Percentiles rank a stretch among this genome's conserved stretches.
Evolutionary conservation across 2,329 filamentous ascomycete genomes (phyloP).

Genomic region (Madurella mycetomatis): DNA sequence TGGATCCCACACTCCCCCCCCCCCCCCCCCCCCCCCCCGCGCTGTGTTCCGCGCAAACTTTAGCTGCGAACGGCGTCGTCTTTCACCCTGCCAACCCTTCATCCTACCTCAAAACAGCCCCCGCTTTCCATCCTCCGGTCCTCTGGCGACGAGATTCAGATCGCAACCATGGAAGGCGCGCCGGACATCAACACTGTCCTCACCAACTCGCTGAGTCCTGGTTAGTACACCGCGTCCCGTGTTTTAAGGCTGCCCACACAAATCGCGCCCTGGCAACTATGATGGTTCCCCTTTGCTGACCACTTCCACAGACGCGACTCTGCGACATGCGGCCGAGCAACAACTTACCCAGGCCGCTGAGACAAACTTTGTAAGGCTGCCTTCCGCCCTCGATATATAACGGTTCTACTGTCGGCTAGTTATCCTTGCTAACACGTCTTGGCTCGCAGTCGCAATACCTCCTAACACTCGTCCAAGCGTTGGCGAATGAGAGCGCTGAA

Average conservation of each 20-base stretch:
- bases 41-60: constrained; percentile 29
- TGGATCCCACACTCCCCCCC: constrained; percentile 25
- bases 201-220: constrained; percentile 90
- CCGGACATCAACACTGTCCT: constrained; percentile 98
- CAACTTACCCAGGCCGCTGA: constrained; percentile 90
- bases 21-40: too few species aligned
- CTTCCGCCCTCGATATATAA: constrained; percentile 20
- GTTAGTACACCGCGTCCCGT: constrained; percentile 50
- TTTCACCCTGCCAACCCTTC: constrained; percentile 26
- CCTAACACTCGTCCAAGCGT: constrained; percentile 83
- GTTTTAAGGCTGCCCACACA: constrained; percentile 15
- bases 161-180: constrained; percentile 54
- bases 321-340: constrained; percentile 87
- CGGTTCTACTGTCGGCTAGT: background rate
- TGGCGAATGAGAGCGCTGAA: constrained; percentile 83
- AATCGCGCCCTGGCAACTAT: constrained; percentile 17
- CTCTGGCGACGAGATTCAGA: constrained; percentile 18
- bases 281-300: constrained; percentile 28
- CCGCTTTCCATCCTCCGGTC: constrained; percentile 25
- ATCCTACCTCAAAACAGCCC: constrained; percentile 19
- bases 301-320: constrained; percentile 68
- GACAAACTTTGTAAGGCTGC: constrained; percentile 77
- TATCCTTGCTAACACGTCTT: constrained; percentile 10
- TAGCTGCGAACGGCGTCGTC: constrained; percentile 24
- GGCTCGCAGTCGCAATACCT: constrained; percentile 76